These are phyloP conservation scores for Magnolia officinalis DNA, from an alignment of 164 flowering plant species.

Conservation along the genomic window DNA sequence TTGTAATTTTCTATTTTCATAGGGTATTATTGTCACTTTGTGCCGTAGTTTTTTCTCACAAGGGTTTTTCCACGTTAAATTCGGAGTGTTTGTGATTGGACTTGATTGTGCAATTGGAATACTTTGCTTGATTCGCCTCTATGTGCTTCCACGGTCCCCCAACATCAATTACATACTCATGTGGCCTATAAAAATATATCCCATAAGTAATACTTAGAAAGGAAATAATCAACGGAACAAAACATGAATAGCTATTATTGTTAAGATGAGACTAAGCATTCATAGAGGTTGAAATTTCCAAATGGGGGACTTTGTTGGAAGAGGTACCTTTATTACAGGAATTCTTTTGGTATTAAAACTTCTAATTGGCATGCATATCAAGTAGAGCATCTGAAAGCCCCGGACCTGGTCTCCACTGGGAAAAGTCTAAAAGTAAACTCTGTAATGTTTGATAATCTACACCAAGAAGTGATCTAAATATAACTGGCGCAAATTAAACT, in stretches of 20 bases:
- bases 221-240: neutral
- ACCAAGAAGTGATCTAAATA: constrained; percentile 90
- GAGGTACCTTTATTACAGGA: constrained; percentile 68
- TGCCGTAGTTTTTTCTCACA: too few relatives aligned
- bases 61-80: too few relatives aligned
- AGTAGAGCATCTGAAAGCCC: constrained; percentile 73
- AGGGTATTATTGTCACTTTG: too few relatives aligned
- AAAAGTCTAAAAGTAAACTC: constrained; percentile 83
- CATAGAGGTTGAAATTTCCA: neutral
- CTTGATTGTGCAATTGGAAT: too few relatives aligned
- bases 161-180: neutral
- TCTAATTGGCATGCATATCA: constrained; percentile 97
- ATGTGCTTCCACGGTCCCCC: too few relatives aligned
- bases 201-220: neutral
- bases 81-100: too few relatives aligned
- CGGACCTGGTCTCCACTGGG: constrained; percentile 68
- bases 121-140: too few relatives aligned
- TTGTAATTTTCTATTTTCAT: too few relatives aligned
- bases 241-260: neutral
- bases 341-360: constrained; percentile 55
- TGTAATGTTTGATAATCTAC: constrained; percentile 81
- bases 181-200: neutral
- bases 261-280: neutral
- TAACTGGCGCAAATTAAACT: constrained; percentile 43
- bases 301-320: neutral